Evolutionary conservation across 768 basidiomycete genomes (phyloP), one percentile per base, ranked within the genome.

Genomic region (Asterophora parasitica): DNA sequence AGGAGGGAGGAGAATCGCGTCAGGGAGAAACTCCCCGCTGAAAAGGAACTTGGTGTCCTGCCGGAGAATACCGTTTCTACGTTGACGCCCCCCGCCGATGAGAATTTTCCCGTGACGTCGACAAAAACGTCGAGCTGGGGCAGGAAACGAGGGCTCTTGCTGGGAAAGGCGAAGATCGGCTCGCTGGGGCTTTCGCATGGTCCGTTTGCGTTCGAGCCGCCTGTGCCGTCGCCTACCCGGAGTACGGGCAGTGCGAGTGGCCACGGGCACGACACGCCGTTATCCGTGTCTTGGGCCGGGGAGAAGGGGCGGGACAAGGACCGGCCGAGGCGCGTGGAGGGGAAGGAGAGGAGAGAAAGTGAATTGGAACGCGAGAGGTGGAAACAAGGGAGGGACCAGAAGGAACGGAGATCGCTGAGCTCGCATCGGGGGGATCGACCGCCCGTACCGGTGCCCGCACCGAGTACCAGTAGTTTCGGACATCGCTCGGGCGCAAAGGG

Each of bases 171-270:
- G 7, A 63, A 69, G 32, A 50, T 71, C 17, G 55, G 67, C 4
- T 61, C 66, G 6, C 54, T 65, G 8, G 66, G 73, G 20, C 61
- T 66, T 4, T 74, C 79, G 0, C 85, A 85, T 60, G 79, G 78
- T 7, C 68, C 75, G 23, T 87, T 88, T 57, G 65, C 77, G 4
- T 88, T 88, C 55, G 85, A 88, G 55, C 81, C 82, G 15, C 74
- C 83, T 0, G 78, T 82, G 2, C 77, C 82, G 13, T 72, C 78
- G 2, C 68, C 78, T 7, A 73, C 66, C 16, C 57, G 69, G 42
- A 68, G 65, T 48, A 68, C 58, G 31, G 64, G 42, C 47, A 72
- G 58, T 53, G 54, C 61, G 8, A 58, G 67, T 16, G 37, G 44
- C 49, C 53, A 50, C 10, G 58, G 58, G 9, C 58, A 55, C 26